Percentiles rank a stretch among this genome's conserved stretches.
These are phyloP conservation scores for Mycosphaerella sp. DNA, from an alignment of 2,329 filamentous ascomycete species.

Conservation along the genomic window DNA sequence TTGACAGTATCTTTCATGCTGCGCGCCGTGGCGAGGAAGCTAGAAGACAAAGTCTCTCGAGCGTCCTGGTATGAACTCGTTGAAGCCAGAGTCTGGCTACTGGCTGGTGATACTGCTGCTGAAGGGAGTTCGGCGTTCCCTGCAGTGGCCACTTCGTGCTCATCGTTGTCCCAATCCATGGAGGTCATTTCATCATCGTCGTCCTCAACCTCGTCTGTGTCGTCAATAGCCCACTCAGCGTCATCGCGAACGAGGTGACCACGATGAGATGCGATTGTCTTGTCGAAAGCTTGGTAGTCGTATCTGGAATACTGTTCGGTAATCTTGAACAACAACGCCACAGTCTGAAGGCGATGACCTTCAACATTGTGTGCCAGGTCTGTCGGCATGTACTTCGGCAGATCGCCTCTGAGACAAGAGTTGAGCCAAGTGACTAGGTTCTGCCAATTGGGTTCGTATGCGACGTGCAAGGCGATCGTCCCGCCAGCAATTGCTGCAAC, in stretches of 20 bases:
- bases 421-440: constrained; percentile 1
- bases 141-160: no score
- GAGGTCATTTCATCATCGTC: no score
- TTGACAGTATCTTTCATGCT: background rate
- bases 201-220: background rate
- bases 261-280: background rate
- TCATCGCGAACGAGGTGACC: constrained; percentile 2
- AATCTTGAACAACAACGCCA: background rate
- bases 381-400: background rate
- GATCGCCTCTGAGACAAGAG: background rate
- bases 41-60: background rate
- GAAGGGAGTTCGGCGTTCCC: no score
- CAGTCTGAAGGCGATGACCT: background rate
- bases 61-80: background rate
- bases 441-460: constrained; percentile 1
- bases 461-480: background rate
- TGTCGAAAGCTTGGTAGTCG: background rate
- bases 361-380: background rate
- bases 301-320: background rate
- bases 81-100: background rate
- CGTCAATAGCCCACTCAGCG: background rate
- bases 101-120: no score
- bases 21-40: background rate
- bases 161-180: no score
- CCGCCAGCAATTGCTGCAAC: background rate